Percentiles rank a stretch among this genome's conserved stretches.
phyloP scores from a whole-genome alignment of 2,329 filamentous ascomycete species.

The Cordyceps pruinosa region DNA sequence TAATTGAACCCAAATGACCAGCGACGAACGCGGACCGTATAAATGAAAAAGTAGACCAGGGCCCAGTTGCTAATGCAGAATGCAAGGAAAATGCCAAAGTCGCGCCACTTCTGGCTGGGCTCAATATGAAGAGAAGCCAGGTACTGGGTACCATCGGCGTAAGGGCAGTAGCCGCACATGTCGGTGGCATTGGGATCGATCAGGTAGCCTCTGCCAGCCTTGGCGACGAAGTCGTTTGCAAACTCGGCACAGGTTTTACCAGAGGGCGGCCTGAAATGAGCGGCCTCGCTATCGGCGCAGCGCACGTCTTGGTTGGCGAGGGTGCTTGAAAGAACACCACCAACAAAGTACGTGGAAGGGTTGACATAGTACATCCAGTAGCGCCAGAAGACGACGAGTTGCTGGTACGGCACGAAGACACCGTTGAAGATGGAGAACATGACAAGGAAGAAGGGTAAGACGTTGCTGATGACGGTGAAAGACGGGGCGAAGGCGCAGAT shows the following conservation, averaged over 20 bases:
- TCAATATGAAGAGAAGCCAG: constrained; percentile 47
- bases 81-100: constrained; percentile 64
- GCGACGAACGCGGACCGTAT: constrained; percentile 30
- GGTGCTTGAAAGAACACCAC: constrained; percentile 59
- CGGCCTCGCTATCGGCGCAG: constrained; percentile 37
- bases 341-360: constrained; percentile 65
- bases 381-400: constrained; percentile 62
- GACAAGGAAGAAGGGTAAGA: constrained; percentile 75
- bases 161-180: constrained; percentile 66
- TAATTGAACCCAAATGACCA: constrained; percentile 11
- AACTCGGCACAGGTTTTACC: constrained; percentile 60
- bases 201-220: constrained; percentile 51
- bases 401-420: constrained; percentile 60
- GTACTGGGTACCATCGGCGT: constrained; percentile 51
- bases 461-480: constrained; percentile 71
- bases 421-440: constrained; percentile 73
- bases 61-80: constrained; percentile 66
- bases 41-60: constrained; percentile 71
- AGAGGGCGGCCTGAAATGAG: constrained; percentile 52
- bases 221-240: constrained; percentile 49
- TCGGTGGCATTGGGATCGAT: constrained; percentile 50
- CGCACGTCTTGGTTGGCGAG: constrained; percentile 43
- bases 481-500: constrained; percentile 74
- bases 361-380: constrained; percentile 66
- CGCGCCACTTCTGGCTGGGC: constrained; percentile 57